phyloP scores from a whole-genome alignment of 2,329 filamentous ascomycete genomes.

The Cytospora paraplurivora region DNA sequence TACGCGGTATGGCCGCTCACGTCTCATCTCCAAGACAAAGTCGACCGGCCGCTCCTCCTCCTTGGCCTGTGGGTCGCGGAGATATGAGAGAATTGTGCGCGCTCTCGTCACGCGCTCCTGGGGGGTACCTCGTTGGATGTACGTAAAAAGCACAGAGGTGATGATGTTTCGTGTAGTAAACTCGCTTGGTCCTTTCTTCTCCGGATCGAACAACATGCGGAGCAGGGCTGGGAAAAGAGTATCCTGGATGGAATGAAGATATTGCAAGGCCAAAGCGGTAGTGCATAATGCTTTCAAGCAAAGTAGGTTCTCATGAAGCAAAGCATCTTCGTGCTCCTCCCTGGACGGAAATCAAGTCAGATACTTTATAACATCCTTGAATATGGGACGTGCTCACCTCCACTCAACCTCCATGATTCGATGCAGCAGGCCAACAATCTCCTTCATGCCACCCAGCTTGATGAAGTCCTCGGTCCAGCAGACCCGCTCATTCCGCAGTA shows the following conservation, averaged over 20 bases:
- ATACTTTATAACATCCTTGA: neutral
- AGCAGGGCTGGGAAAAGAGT: slow-evolving; percentile 85
- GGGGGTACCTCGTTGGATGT: slow-evolving; percentile 69
- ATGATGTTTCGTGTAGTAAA: slow-evolving; percentile 92
- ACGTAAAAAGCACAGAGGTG: slow-evolving; percentile 84
- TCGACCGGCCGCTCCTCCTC: slow-evolving; percentile 76
- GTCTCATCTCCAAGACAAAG: slow-evolving; percentile 89
- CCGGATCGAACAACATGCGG: slow-evolving; percentile 92
- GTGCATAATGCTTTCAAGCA: slow-evolving; percentile 95
- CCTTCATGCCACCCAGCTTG: slow-evolving; percentile 84
- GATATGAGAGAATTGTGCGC: slow-evolving; percentile 72
- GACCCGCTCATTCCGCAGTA: slow-evolving; percentile 93
- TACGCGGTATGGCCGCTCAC: slow-evolving; percentile 82
- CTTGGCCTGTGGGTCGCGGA: slow-evolving; percentile 76
- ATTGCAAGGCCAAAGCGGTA: slow-evolving; percentile 80
- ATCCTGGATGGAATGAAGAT: slow-evolving; percentile 76
- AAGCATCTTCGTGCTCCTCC: slow-evolving; percentile 92
- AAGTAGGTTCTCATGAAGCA: slow-evolving; percentile 88
- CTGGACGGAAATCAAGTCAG: slow-evolving; percentile 47
- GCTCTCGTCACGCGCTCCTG: slow-evolving; percentile 69
- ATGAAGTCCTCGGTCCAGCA: slow-evolving; percentile 95
- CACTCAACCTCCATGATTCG: slow-evolving; percentile 96
- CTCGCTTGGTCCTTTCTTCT: slow-evolving; percentile 95
- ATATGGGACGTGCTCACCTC: slow-evolving; percentile 62
- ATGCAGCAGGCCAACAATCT: slow-evolving; percentile 83